Percentiles rank a stretch among this genome's conserved stretches.
phyloP scores from a whole-genome alignment of 2,329 filamentous ascomycete genomes.

The Arthroderma sp. region DNA sequence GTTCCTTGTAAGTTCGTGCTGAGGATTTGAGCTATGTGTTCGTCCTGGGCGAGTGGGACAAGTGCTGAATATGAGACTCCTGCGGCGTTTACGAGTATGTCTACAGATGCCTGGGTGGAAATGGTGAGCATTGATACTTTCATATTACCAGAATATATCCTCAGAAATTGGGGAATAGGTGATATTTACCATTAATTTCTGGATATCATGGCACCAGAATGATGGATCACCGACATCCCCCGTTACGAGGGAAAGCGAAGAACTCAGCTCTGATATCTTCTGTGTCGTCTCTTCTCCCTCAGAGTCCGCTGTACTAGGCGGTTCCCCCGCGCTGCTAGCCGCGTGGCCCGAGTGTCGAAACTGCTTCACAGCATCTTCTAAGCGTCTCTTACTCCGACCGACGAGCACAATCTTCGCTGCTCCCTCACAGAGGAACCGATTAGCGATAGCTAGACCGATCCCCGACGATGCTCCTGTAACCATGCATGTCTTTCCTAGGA shows the following conservation, averaged over 20 bases:
- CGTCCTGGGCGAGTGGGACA: constrained; percentile 42
- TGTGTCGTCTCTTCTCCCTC: too few relatives aligned
- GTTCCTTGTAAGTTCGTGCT: constrained; percentile 52
- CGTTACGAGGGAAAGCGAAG: constrained; percentile 14
- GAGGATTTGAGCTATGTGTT: constrained; percentile 45
- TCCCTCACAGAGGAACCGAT: constrained; percentile 50
- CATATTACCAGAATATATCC: constrained; percentile 1
- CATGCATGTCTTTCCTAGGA: constrained; percentile 33
- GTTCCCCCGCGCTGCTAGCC: constrained; percentile 5
- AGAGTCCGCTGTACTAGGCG: neutral
- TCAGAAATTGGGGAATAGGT: constrained; percentile 3
- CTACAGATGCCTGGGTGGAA: constrained; percentile 23
- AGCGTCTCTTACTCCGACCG: constrained; percentile 40
- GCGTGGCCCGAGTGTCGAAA: constrained; percentile 3
- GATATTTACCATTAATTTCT: constrained; percentile 25
- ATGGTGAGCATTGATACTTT: neutral
- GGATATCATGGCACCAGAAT: constrained; percentile 22
- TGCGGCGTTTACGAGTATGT: constrained; percentile 67
- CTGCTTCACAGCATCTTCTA: constrained; percentile 26
- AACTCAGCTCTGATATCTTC: too few relatives aligned
- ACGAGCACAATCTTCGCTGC: constrained; percentile 47
- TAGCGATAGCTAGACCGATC: constrained; percentile 56
- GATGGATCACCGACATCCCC: constrained; percentile 21
- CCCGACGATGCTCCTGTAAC: constrained; percentile 59
- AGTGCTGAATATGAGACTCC: constrained; percentile 56